Evolutionary conservation across 371 early-diverging fungal species (phyloP), one percentile per base, ranked within the genome.

Genomic region (Mortierella sp.): DNA sequence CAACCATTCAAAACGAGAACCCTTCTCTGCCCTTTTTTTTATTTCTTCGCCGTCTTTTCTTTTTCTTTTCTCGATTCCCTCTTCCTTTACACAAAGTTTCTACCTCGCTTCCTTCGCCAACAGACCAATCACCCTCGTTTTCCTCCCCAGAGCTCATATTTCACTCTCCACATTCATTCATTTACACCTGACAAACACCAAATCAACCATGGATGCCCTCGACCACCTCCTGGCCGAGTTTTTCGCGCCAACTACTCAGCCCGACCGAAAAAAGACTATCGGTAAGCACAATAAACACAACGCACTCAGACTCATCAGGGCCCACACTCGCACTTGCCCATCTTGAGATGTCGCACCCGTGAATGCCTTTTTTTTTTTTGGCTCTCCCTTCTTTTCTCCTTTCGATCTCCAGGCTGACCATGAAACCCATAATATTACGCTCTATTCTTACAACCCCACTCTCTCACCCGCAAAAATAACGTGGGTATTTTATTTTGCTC

Each of bases 171-270:
- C 60, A 60, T 58, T 58, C 60, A 27, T 27, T 7, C 41, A 41
- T 27, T 29, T 8, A 16, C 29, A 60, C 60, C 29, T 51, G 21
- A 51, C 4, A 16, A 51, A 21, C 51, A 65, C 24, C 35, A 65
- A 27, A 27, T 6, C 65, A 65, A 65, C 38, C 38, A 86, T 86
- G 86, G 86, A 86, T 27, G 73, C 75, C 44, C 79, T 86, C 44
- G 82, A 86, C 71, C 80, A 71, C 55, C 51, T 82, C 49, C 75
- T 86, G 55, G 80, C 82, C 77, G 86, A 86, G 86, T 82, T 82
- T 48, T 86, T 81, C 65, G 80, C 75, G 49, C 77, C 82, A 46
- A 49, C 70, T 54, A 82, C 86, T 16, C 75, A 77, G 74, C 77
- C 79, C 12, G 86, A 86, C 70, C 77, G 82, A 44, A 86, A 86